Evolutionary conservation across 2,329 filamentous ascomycete species (phyloP).

Genomic region (Phyllosticta citribraziliensis): DNA sequence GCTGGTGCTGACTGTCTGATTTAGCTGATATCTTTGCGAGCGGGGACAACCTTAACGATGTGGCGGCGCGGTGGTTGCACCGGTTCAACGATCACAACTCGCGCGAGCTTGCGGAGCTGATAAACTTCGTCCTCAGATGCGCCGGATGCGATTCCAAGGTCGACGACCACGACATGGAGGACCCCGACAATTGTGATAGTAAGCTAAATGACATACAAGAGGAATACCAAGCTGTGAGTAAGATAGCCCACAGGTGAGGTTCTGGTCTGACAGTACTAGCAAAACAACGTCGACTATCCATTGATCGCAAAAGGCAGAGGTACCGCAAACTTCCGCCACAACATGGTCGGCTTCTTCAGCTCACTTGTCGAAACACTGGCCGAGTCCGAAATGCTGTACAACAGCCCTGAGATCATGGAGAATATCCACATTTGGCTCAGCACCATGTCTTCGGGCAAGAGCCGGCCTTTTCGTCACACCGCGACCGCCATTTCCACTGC

Average conservation of each 20-base stretch:
- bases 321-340: slow-evolving; percentile 65
- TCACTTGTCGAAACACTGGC: slow-evolving; percentile 69
- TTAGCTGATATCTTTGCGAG: slow-evolving; percentile 51
- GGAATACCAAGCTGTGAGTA: slow-evolving; percentile 66
- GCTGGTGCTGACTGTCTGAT: slow-evolving; percentile 8
- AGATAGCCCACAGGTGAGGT: neutral
- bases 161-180: slow-evolving; percentile 72
- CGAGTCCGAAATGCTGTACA: slow-evolving; percentile 72
- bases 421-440: slow-evolving; percentile 85
- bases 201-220: slow-evolving; percentile 77
- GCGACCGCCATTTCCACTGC: slow-evolving; percentile 76
- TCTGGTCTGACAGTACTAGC: slow-evolving; percentile 29
- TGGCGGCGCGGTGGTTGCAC: slow-evolving; percentile 48
- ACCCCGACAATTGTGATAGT: slow-evolving; percentile 76
- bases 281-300: slow-evolving; percentile 82
- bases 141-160: slow-evolving; percentile 75
- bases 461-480: slow-evolving; percentile 88
- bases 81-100: slow-evolving; percentile 47
- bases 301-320: slow-evolving; percentile 74
- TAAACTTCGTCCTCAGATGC: slow-evolving; percentile 54
- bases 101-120: slow-evolving; percentile 33
- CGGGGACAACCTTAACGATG: slow-evolving; percentile 44
- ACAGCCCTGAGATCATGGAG: slow-evolving; percentile 66
- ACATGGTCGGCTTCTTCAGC: slow-evolving; percentile 69
- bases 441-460: slow-evolving; percentile 78